Base-by-base conservation (phyloP, 129 eudicot genomes). In the Erigeron canadensis region DNA sequence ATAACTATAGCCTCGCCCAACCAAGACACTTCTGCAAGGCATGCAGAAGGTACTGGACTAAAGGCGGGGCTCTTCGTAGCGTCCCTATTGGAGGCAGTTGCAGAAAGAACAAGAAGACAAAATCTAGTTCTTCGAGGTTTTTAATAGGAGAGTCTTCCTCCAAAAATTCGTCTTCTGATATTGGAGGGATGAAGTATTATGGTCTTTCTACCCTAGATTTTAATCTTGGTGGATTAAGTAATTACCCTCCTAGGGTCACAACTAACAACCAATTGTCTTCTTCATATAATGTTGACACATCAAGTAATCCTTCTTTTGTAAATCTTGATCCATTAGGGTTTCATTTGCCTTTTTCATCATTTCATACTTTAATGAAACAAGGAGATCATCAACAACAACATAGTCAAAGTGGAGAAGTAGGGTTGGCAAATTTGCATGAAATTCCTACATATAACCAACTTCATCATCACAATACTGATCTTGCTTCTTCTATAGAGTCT, bases 11-110 rank as follows among this genome's bases (percentile, higher is more conserved):
- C 85, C 90, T 91, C 39, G 19, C 92, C 10, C 96, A 91, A 45
- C 97, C 97, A 8, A 75, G 97, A 44, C 91, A 88, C 77, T 91
- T 86, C 70, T 91, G 97, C 85, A 91, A 91, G 84, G 81, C 96
- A 1, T 91, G 97, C 46, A 78, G 90, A 66, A 73, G 97, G 61
- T 91, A 91, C 44, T 91, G 96, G 97, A 91, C 97, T 11, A 86
- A 77, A 67, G 96, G 96, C 9, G 97, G 97, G 22, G 90, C 97
- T 51, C 62, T 91, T 47, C 81, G 97, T 38, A 91, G 78, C 69
- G 91, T 91, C 39, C 97, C 97, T 18, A 78, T 91, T 4, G 97
- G 97, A 9, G 96, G 97, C 41, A 95, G 86, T 64, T 88, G 91
- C 72, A 82, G 91, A 53, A 91, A 85, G 62, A 92, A 63, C 87